A percentile compares a stretch with the other conserved stretches of the same genome.
phyloP scores from a whole-genome alignment of 495 filamentous ascomycete species.

The Talaromyces wortmannii region DNA sequence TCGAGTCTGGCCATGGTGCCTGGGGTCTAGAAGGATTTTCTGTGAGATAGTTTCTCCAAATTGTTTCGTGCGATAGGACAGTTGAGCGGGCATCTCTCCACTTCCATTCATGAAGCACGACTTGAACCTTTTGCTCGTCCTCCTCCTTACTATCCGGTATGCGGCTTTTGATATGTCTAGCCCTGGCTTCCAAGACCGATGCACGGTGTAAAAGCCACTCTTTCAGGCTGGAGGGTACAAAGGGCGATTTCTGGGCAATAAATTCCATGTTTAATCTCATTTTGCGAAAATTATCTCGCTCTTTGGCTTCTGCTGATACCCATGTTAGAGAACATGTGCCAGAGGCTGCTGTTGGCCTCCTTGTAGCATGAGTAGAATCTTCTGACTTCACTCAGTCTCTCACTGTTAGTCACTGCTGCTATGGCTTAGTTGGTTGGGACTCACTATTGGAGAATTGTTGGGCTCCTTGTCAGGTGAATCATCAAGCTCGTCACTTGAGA shows the following conservation, averaged over 20 bases:
- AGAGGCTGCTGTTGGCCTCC: not conserved
- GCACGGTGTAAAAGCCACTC: constrained; percentile 14
- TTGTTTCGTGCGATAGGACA: constrained; percentile 11
- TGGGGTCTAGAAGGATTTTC: constrained; percentile 4
- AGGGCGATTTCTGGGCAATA: constrained; percentile 14
- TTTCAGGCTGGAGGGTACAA: constrained; percentile 11
- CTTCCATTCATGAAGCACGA: constrained; percentile 8
- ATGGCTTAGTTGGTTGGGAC: too few relatives aligned
- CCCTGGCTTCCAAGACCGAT: not conserved
- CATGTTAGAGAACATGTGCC: constrained; percentile 9
- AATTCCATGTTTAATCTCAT: constrained; percentile 9
- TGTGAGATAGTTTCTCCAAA: constrained; percentile 13
- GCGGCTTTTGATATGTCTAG: not conserved
- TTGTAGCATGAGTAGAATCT: too few relatives aligned
- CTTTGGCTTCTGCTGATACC: constrained; percentile 7
- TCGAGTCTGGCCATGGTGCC: constrained; percentile 17
- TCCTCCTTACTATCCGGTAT: not conserved
- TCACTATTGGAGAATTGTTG: too few relatives aligned
- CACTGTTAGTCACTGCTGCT: too few relatives aligned
- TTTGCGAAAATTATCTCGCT: constrained; percentile 12
- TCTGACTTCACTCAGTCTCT: too few relatives aligned
- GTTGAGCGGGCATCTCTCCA: constrained; percentile 11
- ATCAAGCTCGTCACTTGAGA: too few relatives aligned
- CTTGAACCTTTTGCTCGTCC: not conserved
- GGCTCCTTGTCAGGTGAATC: too few relatives aligned